phyloP scores from a whole-genome alignment of 2,329 filamentous ascomycete genomes.

The Neocatenulostroma microsporum region DNA sequence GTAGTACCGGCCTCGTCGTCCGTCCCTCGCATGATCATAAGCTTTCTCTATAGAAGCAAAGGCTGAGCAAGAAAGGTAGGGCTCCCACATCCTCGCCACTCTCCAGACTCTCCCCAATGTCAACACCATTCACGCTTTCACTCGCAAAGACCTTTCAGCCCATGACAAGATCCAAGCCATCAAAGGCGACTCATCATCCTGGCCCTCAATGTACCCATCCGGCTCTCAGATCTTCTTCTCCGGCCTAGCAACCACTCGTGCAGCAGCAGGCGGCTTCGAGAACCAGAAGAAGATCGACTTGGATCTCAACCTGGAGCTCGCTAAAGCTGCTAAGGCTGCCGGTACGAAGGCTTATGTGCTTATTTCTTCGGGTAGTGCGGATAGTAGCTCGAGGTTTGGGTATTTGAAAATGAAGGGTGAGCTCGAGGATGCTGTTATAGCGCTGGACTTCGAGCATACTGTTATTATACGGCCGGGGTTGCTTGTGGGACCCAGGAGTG shows the following conservation, averaged over 20 bases:
- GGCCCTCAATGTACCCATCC: conserved; percentile 56
- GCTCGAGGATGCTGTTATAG: conserved; percentile 69
- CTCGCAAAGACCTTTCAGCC: conserved; percentile 53
- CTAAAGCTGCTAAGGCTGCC: conserved; percentile 62
- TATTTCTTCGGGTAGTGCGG: conserved; percentile 53
- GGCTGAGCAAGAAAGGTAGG: conserved; percentile 42
- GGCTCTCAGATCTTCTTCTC: conserved; percentile 63
- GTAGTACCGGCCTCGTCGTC: conserved; percentile 57
- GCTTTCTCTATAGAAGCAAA: conserved; percentile 5
- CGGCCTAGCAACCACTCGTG: conserved; percentile 71
- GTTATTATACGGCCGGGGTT: conserved; percentile 68
- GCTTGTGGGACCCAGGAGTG: conserved; percentile 59
- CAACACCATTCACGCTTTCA: conserved; percentile 54
- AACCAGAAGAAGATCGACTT: conserved; percentile 84
- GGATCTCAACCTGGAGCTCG: conserved; percentile 74
- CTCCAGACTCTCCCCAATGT: conserved; percentile 50
- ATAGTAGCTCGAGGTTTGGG: conserved; percentile 44
- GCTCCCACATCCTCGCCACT: conserved; percentile 62
- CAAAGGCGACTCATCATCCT: conserved; percentile 60
- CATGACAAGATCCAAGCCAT: conserved; percentile 58
- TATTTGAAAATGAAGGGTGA: conserved; percentile 71
- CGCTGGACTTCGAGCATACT: conserved; percentile 65
- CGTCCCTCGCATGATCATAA: conserved; percentile 15
- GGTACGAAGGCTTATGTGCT: conserved; percentile 71
- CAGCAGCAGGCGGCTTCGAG: conserved; percentile 63